Base-by-base conservation (phyloP, 345 rosid genomes). In the Anacardium occidentale region DNA sequence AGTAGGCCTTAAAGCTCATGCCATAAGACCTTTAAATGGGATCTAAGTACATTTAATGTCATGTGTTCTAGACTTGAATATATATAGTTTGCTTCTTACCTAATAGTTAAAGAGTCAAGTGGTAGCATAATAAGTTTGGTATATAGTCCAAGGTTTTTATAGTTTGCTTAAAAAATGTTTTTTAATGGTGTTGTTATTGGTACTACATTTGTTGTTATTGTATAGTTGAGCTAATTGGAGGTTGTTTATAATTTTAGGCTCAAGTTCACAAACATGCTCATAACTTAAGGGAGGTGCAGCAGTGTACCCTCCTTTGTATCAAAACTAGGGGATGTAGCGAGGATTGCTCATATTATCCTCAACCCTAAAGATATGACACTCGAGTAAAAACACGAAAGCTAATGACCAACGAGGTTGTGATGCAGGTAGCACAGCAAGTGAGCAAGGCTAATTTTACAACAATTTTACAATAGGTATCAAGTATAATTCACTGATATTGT, bases 251-350 rank as follows among this genome's bases (percentile, higher is more conserved):
- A 56, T 67, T 68, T 56, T 65, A 95, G 99, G 99, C 98, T 76
- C 97, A 92, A 83, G 97, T 95, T 72, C 99, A 95, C 74, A 89
- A 98, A 65, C 85, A 91, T 80, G 91, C 90, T 76, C 99, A 95
- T 72, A 92, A 92, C 78, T 95, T 95, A 69, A 84, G 98, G 85
- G 98, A 95, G 80, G 99, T 95, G 73, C 99, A 95, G 84, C 99
- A 95, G 77, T 95, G 99, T 77, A 95, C 99, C 56, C 91, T 95
- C 24, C 96, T 92, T 58, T 95, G 97, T 20, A 90, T 95, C 50
- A 95, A 95, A 90, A 95, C 99, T 26, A 98, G 98, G 74, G 99
- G 98, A 21, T 95, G 99, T 63, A 88, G 96, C 64, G 99, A 95
- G 80, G 99, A 95, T 83, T 95, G 99, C 78, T 91, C 99, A 0